These are phyloP conservation scores for Amoeboaphelidium occidentale DNA, from an alignment of 371 early-diverging fungal species.

Conservation along the genomic window DNA sequence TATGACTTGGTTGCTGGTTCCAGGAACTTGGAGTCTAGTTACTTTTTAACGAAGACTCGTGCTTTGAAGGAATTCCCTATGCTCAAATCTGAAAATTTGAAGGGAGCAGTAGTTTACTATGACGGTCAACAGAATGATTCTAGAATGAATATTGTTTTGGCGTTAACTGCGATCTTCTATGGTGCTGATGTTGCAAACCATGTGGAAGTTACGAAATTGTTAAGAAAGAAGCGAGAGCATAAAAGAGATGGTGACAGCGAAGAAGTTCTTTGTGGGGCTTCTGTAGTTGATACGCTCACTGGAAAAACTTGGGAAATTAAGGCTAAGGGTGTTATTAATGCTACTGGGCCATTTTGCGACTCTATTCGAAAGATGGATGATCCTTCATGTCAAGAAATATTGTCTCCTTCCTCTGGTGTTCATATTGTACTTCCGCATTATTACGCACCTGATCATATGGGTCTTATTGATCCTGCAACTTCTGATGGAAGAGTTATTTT, in stretches of 20 bases:
- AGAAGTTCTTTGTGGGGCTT: slow-evolving; percentile 45
- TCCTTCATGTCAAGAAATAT: slow-evolving; percentile 43
- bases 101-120: slow-evolving; percentile 90
- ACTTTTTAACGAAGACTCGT: slow-evolving; percentile 57
- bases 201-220: slow-evolving; percentile 57
- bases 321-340: slow-evolving; percentile 87
- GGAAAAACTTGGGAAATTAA: slow-evolving; percentile 68
- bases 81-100: slow-evolving; percentile 65
- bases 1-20: slow-evolving; percentile 82
- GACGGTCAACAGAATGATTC: slow-evolving; percentile 95
- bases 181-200: slow-evolving; percentile 93
- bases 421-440: slow-evolving; percentile 90
- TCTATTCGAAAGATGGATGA: slow-evolving; percentile 71
- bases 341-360: slow-evolving; percentile 58
- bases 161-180: slow-evolving; percentile 73
- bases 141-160: slow-evolving; percentile 89
- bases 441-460: slow-evolving; percentile 82
- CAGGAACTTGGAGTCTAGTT: slow-evolving; percentile 62
- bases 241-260: slow-evolving; percentile 9
- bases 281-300: slow-evolving; percentile 55
- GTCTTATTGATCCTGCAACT: slow-evolving; percentile 90
- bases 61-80: slow-evolving; percentile 86
- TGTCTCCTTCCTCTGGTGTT: slow-evolving; percentile 86
- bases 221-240: slow-evolving; percentile 38
- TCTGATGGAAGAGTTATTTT: slow-evolving; percentile 95